These are phyloP conservation scores for Selaginella moellendorffii DNA, from an alignment of 75 land plant species.

Conservation along the genomic window DNA sequence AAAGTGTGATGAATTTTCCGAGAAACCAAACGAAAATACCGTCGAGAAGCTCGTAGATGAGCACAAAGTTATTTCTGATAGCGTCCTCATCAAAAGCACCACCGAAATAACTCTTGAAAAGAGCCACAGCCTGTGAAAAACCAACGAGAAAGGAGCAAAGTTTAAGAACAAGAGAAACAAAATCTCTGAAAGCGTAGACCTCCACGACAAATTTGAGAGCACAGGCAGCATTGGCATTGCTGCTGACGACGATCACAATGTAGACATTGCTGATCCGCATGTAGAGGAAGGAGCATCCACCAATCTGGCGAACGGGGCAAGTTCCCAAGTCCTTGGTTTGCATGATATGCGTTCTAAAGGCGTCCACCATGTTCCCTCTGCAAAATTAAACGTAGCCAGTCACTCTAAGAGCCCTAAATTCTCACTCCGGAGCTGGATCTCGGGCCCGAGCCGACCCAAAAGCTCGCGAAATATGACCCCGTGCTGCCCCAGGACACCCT, in stretches of 20 bases:
- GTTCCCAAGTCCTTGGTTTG: conserved; percentile 97
- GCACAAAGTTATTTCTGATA: conserved; percentile 93
- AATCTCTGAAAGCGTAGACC: conserved; percentile 21
- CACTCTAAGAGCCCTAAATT: neutral
- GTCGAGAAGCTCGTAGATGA: conserved; percentile 98
- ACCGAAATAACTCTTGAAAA: conserved; percentile 97
- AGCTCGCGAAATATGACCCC: no score
- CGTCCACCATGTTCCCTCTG: conserved; percentile 99
- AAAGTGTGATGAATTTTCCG: neutral
- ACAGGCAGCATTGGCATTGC: conserved; percentile 98
- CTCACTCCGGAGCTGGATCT: no score
- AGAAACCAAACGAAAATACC: conserved; percentile 64
- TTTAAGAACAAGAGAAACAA: neutral
- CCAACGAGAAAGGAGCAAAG: neutral
- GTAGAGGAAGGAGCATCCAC: conserved; percentile 96
- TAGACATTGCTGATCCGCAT: conserved; percentile 99
- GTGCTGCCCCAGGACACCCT: no score
- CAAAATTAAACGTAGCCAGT: neutral
- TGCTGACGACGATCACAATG: conserved; percentile 97
- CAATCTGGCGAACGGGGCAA: conserved; percentile 94
- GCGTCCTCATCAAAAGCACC: conserved; percentile 99
- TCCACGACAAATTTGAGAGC: conserved; percentile 96
- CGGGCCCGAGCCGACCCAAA: no score
- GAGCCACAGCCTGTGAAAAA: conserved; percentile 58
- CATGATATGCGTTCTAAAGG: conserved; percentile 91